Evolutionary conservation across 1,139 yeast genomes (phyloP), one percentile per base, ranked within the genome.

Genomic region (Yamadazyma aaseri): DNA sequence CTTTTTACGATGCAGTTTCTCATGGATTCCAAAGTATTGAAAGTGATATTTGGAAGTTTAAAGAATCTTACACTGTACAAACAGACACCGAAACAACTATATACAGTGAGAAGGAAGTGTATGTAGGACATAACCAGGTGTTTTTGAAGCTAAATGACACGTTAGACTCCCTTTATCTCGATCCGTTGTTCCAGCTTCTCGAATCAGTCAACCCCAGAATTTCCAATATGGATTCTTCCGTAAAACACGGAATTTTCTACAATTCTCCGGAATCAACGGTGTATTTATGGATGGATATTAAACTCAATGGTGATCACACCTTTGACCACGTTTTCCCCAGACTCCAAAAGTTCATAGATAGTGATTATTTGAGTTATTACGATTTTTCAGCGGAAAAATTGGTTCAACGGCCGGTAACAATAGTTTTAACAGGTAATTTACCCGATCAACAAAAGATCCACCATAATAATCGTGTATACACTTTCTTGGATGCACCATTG

Each of bases 21-120:
- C 56, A 60, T 18, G 92, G 90, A 1, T 71, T 76, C 17, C 66
- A 66, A 32, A 77, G 86, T 32, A 71, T 82, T 6, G 92, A 84
- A 55, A 83, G 85, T 16, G 94, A 84, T 52, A 74, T 82, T 27
- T 84, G 87, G 87, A 57, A 61, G 28, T 66, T 70, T 33, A 59
- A 65, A 3, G 41, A 54, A 9, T 53, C 50, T 6, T 61, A 57
- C 36, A 49, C 61, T 18, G 56, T 63, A 6, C 40, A 30, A 10
- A 50, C 55, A 1, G 33, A 37, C 5, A 50, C 53, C 6, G 36
- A 43, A n/a, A 41, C 55, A 11, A 46, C 50, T 9, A 33, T 40
- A 17, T 58, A 68, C 49, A 23, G 55, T 44, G 48, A 55, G 6
- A 55, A 60, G 20, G 66, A 64, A 12, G 58, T 83, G n/a, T 81